Base-by-base conservation (phyloP, 2,329 filamentous ascomycete genomes). In the Dothidotthia symphoricarpi region DNA sequence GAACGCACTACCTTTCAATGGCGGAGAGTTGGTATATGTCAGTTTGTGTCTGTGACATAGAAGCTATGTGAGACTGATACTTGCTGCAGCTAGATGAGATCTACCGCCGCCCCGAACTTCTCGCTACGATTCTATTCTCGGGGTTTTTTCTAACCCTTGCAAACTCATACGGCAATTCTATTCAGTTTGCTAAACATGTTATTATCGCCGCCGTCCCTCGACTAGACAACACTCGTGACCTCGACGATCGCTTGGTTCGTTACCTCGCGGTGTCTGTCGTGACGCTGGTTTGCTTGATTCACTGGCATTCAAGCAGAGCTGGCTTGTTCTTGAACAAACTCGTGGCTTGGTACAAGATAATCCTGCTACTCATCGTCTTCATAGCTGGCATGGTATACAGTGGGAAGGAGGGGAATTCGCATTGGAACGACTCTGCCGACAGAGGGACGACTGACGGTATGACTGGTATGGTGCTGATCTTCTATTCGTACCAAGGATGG, bases 1-100 rank as follows among this genome's bases (percentile, higher is more conserved):
- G 25, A 74, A 70, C 34, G 72, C 73, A 3, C 66, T 76, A 29
- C 73, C 72, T 3, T 55, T 55, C 12, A 55, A 58, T 54, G 73
- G 61, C 57, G 75, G 56, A 44, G 47, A 72, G 58, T 52, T 63
- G 49, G 60, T 70, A 26, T 69, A 69, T 59, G 73, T 75, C 45
- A 60, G 72, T 54, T 12, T 12, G 26, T 14, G 26, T 14, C 34
- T 28, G 4, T 28, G 10, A 29, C 8, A 22, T 13, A 14, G 22
- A 17, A 11, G 10, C 3, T 9, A 8, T 4, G 12, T n/a, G 10
- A 22, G 22, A 12, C 19, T 13, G 24, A 13, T 35, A 14, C 14
- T 10, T 33, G 16, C 17, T 28, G 2, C 19, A 28, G 28, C n/a
- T 34, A 16, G 59, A 59, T 45, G 65, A 66, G 24, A 59, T 64